Evolutionary conservation across 2,329 filamentous ascomycete species (phyloP), one percentile per base, ranked within the genome.

Genomic region (Cephalotrichum gorgonifer): DNA sequence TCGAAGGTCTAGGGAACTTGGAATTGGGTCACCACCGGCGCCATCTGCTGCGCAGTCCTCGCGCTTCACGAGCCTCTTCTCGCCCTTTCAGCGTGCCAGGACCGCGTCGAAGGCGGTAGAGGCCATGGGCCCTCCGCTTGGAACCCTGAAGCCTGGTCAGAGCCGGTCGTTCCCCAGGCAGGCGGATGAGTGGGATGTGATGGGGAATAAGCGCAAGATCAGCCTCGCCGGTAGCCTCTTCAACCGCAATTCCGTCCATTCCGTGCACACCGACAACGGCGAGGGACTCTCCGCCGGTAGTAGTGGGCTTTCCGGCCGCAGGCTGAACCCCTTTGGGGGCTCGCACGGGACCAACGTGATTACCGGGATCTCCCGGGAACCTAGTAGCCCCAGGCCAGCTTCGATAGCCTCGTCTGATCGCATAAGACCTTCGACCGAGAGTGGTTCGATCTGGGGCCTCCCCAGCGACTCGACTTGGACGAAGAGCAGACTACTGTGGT

Each of bases 341-440:
- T 73, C 73, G 23, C 74, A 68, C 20, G 67, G 67, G 33, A 67
- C 66, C n/a, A 31, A 11, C 26, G 61, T 71, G 7, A 69, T 73
- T 44, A 72, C 78, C n/a, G 61, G 71, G 9, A 69, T 73, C 44
- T 73, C 77, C 22, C 78, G 75, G 33, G 77, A 81, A 39, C 68
- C 72, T 3, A 72, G 73, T 60, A 74, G 75, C 60, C 83, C 86
- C 1, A 72, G 85, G 17, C 85, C 86, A 12, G 71, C 78, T 1
- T 86, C 83, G 2, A 83, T 85, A 51, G 78, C 80, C 14, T 86
- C 83, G 0, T 75, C 74, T 5, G 84, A 87, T 51, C 71, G 90
- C 47, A 85, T 86, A 2, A 76, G 87, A 44, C 88, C 87, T 6
- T 90, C 86, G 1, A 86, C 85, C 1, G 88, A 93, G 53, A 87